Conservation (phyloP, 1,284 basidiomycete species). For the Leccinum griseonigrum region DNA sequence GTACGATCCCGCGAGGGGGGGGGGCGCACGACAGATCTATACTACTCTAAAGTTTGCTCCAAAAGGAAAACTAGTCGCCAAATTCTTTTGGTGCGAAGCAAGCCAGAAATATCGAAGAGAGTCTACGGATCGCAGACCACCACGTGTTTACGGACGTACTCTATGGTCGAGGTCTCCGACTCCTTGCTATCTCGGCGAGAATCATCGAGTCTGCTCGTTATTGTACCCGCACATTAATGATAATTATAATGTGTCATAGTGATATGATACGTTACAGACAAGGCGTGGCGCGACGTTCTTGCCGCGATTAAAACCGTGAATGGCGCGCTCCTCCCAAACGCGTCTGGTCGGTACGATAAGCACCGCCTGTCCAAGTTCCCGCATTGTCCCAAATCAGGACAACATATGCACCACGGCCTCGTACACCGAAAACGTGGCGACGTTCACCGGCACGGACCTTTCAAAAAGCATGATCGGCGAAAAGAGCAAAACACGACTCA, state of each 20-base stretch:
- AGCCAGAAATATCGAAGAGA: too few relatives aligned
- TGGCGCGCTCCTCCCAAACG: neutral
- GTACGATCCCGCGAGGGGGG: too few relatives aligned
- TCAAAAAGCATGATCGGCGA: constrained; percentile 36
- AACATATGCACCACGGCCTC: constrained; percentile 34
- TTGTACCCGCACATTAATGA: neutral
- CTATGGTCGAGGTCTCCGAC: too few relatives aligned
- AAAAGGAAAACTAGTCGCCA: too few relatives aligned
- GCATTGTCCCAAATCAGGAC: constrained; percentile 8
- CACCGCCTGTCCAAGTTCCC: neutral
- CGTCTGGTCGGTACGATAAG: neutral
- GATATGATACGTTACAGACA: neutral
- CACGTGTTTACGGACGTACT: too few relatives aligned
- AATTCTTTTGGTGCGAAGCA: too few relatives aligned
- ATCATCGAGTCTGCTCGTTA: too few relatives aligned
- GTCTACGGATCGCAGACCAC: too few relatives aligned
- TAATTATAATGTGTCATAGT: neutral
- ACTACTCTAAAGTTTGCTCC: too few relatives aligned
- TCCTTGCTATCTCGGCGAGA: too few relatives aligned
- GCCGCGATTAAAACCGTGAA: neutral
- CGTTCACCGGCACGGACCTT: constrained; percentile 48
- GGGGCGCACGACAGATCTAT: too few relatives aligned
- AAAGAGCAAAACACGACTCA: neutral
- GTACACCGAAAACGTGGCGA: constrained; percentile 54
- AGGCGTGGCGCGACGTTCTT: neutral